A percentile compares a stretch with the other conserved stretches of the same genome.
These are phyloP conservation scores for Exophiala viscosa DNA, from an alignment of 2,329 filamentous ascomycete species.

Conservation along the genomic window DNA sequence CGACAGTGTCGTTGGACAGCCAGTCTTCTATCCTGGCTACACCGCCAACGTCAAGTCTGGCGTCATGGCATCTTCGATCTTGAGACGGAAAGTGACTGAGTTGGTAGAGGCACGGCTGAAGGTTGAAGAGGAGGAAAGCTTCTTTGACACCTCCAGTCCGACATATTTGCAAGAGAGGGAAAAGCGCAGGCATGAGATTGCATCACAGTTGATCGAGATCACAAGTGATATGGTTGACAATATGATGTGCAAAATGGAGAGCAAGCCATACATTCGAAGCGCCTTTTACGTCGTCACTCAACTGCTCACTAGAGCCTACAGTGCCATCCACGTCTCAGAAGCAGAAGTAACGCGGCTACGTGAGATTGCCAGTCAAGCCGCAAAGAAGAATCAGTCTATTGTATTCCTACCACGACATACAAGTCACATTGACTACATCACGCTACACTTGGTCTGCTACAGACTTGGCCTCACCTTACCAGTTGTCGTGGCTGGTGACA, in stretches of 20 bases:
- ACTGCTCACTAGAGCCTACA: slow-evolving; percentile 85
- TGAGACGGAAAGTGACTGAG: slow-evolving; percentile 70
- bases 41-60: slow-evolving; percentile 80
- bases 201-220: slow-evolving; percentile 71
- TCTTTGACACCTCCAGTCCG: slow-evolving; percentile 19
- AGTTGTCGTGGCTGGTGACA: slow-evolving; percentile 91
- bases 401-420: slow-evolving; percentile 93
- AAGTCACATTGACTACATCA: slow-evolving; percentile 95
- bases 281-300: slow-evolving; percentile 90
- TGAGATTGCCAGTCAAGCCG: slow-evolving; percentile 76
- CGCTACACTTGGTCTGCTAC: slow-evolving; percentile 92
- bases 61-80: slow-evolving; percentile 70
- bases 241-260: slow-evolving; percentile 99
- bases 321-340: slow-evolving; percentile 92
- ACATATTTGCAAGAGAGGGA: slow-evolving; percentile 30
- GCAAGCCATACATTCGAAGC: slow-evolving; percentile 82
- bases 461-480: slow-evolving; percentile 83
- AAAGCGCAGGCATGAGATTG: slow-evolving; percentile 61
- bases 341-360: slow-evolving; percentile 84
- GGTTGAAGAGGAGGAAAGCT: slow-evolving; percentile 66
- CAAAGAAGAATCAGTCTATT: slow-evolving; percentile 86
- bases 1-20: slow-evolving; percentile 83
- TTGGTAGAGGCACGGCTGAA: slow-evolving; percentile 70
- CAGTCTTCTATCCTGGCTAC: slow-evolving; percentile 89
- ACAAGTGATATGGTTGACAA: slow-evolving; percentile 82